Base-by-base conservation (phyloP, 2,329 filamentous ascomycete genomes). In the Hymenotorrendiella dingleyae region DNA sequence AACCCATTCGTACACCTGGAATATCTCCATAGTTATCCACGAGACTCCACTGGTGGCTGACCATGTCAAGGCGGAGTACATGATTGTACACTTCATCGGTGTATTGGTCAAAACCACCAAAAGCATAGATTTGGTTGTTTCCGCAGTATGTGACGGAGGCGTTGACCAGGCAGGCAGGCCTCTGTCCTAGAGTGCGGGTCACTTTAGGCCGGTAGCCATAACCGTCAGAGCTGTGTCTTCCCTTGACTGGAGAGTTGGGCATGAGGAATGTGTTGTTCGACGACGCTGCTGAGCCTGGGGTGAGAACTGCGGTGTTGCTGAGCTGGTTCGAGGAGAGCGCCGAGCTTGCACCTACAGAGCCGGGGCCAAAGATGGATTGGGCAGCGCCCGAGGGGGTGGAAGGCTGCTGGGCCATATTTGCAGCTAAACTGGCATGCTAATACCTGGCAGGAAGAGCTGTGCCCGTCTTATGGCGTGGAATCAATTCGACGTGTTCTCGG, bases 1-100 rank as follows among this genome's bases (percentile, higher is more conserved):
- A 73, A 88, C 90, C 91, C 93, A 97, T 97, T 53, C 91, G 82
- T 37, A 97, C 91, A 11, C 91, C 91, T 4, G 91, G 91, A 52
- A 97, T 97, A 66, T 97, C 91, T 24, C 93, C 93, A 69, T 95
- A 98, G 66, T 98, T 98, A 67, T 97, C 93, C 16, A 98, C 91
- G 38, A 98, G 71, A 53, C 80, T 93, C 93, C 93, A 98, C 63
- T 93, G 87, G 54, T 93, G 82, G 49, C 84, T 90, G 48, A 84
- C 74, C 50, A 98, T 75, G 63, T 98, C 90, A 39, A 98, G 70
- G 56, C 81, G 83, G 50, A 98, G 72, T 30, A 98, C 93, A 68
- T 98, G 93, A 61, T 98, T 98, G 68, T 98, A 98, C 14, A 98
- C 83, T 70, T 98, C 93, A 63, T 98, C 93, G 0, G 93, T 98